Evolutionary conservation across 768 basidiomycete species (phyloP).

Genomic region (Cubamyces sp.): DNA sequence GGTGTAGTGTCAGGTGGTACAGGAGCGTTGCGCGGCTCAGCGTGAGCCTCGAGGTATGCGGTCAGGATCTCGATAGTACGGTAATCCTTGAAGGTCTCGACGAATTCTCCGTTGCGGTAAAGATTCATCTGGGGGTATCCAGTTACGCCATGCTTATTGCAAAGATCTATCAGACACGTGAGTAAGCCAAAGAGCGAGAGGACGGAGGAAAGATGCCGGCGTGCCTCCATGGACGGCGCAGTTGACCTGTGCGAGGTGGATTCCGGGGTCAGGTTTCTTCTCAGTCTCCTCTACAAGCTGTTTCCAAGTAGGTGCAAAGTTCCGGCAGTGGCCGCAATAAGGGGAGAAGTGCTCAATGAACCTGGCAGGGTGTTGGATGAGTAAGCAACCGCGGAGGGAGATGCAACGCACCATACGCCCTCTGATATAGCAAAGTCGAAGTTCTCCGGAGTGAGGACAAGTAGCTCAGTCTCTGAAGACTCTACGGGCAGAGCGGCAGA

Average conservation of each 20-base stretch:
- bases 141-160: slow-evolving; percentile 64
- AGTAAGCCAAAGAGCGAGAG: neutral
- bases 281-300: slow-evolving; percentile 58
- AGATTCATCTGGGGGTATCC: slow-evolving; percentile 81
- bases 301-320: slow-evolving; percentile 85
- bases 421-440: slow-evolving; percentile 55
- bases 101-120: slow-evolving; percentile 65
- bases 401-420: slow-evolving; percentile 60
- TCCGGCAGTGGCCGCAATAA: slow-evolving; percentile 77
- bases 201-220: slow-evolving; percentile 32
- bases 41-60: slow-evolving; percentile 55
- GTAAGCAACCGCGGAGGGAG: neutral
- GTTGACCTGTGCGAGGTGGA: slow-evolving; percentile 81
- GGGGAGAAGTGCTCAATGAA: slow-evolving; percentile 91
- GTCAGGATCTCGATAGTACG: slow-evolving; percentile 60
- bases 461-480: slow-evolving; percentile 31
- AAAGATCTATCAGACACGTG: slow-evolving; percentile 64
- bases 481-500: slow-evolving; percentile 31
- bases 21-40: slow-evolving; percentile 31
- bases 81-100: slow-evolving; percentile 57
- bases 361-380: slow-evolving; percentile 38
- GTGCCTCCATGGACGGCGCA: slow-evolving; percentile 77
- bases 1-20: slow-evolving; percentile 36
- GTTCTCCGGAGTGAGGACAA: slow-evolving; percentile 57
- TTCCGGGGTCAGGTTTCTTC: slow-evolving; percentile 48